Evolutionary conservation across 169 alveolate genomes (phyloP), one percentile per base, ranked within the genome.

Genomic region (Perkinsus olseni): DNA sequence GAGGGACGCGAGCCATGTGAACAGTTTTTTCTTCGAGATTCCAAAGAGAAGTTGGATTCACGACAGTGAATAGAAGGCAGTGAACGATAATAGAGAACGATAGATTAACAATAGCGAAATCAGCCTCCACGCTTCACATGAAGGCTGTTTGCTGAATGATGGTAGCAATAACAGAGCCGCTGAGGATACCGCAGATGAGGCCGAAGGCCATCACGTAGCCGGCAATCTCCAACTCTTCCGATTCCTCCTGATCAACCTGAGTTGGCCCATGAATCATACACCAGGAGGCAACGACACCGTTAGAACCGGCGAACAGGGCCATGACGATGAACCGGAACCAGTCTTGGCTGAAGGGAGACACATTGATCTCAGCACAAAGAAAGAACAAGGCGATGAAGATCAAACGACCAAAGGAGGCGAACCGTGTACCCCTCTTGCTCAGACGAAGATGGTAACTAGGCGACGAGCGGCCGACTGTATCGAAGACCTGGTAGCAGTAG

Each of bases 301-400:
- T 93, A 40, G 95, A 37, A 34, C 48, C 93, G 28, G 95, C 94
- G 74, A 38, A 93, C n/a, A 93, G 21, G 0, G 95, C 95, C 95
- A 93, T 93, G 92, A 92, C 91, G 31, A 91, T 40, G 45, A 93
- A 39, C n/a, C 93, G 91, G 38, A 93, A 93, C 92, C 94, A 93
- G 21, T 62, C 82, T 24, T 62, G 82, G 31, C 82, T 62, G 82
- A 62, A 62, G 31, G 82, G 82, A 13, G 82, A 62, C 0, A 62
- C 34, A 4, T 4, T 62, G 37, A 62, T 21, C 0, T 62, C 36
- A 0, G 31, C 82, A 62, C 82, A 62, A 0, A 62, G 34, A 24
- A 62, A 62, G 82, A 62, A 62, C 82, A 62, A 62, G 1, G 82
- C 36, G 17, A 62, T 62, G 82, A 62, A 62, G 17, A 62, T 62